A percentile compares a stretch with the other conserved stretches of the same genome.
Conservation (phyloP, 129 eudicot species). For the Ambrosia trifida region DNA sequence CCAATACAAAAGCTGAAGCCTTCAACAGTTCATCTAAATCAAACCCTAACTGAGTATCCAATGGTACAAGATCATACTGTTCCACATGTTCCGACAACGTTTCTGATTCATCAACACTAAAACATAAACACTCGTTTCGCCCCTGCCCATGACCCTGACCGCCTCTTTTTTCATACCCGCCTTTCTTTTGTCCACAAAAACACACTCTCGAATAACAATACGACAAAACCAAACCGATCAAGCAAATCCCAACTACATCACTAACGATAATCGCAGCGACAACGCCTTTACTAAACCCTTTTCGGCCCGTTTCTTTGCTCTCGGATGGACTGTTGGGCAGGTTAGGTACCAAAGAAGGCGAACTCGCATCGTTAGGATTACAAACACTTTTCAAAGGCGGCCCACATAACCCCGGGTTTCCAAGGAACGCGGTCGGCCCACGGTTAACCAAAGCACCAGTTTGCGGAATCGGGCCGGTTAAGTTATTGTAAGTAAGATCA, state of each 20-base stretch:
- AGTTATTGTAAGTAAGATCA: constrained; percentile 84
- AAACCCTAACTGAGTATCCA: constrained; percentile 70
- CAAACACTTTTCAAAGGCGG: constrained; percentile 86
- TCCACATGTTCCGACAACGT: constrained; percentile 85
- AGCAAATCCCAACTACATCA: constrained; percentile 83
- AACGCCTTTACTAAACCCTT: constrained; percentile 65
- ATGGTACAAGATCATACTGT: constrained; percentile 76
- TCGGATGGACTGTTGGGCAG: constrained; percentile 57
- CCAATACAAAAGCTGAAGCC: constrained; percentile 96
- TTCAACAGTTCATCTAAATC: constrained; percentile 91
- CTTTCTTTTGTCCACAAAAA: constrained; percentile 44
- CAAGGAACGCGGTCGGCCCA: constrained; percentile 97
- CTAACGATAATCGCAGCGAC: constrained; percentile 66
- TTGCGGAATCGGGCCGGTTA: constrained; percentile 90
- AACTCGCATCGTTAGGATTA: constrained; percentile 48
- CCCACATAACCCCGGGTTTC: constrained; percentile 83
- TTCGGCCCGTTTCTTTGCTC: constrained; percentile 32
- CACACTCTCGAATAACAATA: constrained; percentile 81
- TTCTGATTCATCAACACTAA: constrained; percentile 83
- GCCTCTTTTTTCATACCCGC: constrained; percentile 52
- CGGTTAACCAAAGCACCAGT: constrained; percentile 90
- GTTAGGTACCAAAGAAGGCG: constrained; percentile 77
- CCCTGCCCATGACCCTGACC: constrained; percentile 39
- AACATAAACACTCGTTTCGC: constrained; percentile 73
- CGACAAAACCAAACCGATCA: constrained; percentile 71